Evolutionary conservation across 768 basidiomycete species (phyloP).

Genomic region (Tylopilus sp.): DNA sequence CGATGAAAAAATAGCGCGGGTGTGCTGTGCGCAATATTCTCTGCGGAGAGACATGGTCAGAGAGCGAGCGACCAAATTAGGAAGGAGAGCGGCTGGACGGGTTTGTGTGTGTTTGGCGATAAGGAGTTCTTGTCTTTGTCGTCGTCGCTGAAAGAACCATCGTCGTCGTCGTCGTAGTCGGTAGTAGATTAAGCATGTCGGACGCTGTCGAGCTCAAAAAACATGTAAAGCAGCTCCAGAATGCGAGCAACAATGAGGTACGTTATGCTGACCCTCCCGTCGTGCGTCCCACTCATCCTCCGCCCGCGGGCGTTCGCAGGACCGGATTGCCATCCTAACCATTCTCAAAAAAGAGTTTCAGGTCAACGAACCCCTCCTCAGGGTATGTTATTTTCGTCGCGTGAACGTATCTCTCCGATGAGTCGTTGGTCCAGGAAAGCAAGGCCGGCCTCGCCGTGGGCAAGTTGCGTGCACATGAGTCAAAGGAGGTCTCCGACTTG

Average conservation of each 20-base stretch:
- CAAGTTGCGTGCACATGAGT: constrained; percentile 72
- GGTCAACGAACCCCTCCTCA: constrained; percentile 69
- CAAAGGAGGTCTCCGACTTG: constrained; percentile 71
- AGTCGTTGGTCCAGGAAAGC: constrained; percentile 62
- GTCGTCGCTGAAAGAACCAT: neutral
- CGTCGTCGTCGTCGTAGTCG: constrained; percentile 3
- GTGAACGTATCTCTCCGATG: constrained; percentile 1
- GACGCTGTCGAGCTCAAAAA: constrained; percentile 64
- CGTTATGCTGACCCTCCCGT: constrained; percentile 21
- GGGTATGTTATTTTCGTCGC: constrained; percentile 51
- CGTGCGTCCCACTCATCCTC: neutral
- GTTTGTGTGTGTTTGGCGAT: constrained; percentile 22
- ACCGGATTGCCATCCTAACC: constrained; percentile 56
- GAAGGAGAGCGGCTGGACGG: neutral
- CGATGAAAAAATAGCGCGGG: constrained; percentile 65
- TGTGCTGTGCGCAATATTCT: constrained; percentile 65
- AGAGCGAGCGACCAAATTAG: constrained; percentile 2
- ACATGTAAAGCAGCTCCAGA: constrained; percentile 77
- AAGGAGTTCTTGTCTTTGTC: neutral
- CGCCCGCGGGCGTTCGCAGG: constrained; percentile 48
- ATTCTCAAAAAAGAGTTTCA: constrained; percentile 62
- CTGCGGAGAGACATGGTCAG: constrained; percentile 39
- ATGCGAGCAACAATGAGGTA: constrained; percentile 54
- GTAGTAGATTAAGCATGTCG: constrained; percentile 28
- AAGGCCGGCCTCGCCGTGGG: constrained; percentile 91